phyloP scores from a whole-genome alignment of 1,139 yeast genomes.

The Candida tetrigidarum region DNA sequence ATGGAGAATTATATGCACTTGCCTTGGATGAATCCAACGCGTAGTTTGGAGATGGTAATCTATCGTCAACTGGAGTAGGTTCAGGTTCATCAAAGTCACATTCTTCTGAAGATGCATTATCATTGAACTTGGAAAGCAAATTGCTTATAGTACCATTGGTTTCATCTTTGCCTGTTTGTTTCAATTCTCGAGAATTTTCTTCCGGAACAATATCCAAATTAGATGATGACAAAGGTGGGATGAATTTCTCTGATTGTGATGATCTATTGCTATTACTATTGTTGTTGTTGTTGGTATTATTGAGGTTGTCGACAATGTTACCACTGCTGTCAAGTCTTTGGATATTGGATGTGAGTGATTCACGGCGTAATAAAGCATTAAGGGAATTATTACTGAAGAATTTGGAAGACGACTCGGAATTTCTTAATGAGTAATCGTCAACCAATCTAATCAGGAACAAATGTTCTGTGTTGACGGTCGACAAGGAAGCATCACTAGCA shows the following conservation, averaged over 20 bases:
- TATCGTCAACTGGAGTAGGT: constrained; percentile 2
- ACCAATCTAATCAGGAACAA: constrained; percentile 80
- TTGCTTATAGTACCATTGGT: constrained; percentile 26
- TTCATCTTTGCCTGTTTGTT: constrained; percentile 13
- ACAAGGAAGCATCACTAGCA: constrained; percentile 69
- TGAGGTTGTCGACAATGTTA: constrained; percentile 40
- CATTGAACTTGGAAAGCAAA: constrained; percentile 29
- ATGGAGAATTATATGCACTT: constrained; percentile 19
- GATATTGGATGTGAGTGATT: constrained; percentile 45
- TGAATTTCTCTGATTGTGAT: constrained; percentile 10
- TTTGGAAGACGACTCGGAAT: constrained; percentile 34
- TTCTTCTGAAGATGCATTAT: constrained; percentile 10
- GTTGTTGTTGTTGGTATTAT: constrained; percentile 3
- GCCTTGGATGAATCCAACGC: constrained; percentile 23
- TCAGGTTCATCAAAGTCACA: constrained; percentile 4
- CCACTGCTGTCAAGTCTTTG: constrained; percentile 61
- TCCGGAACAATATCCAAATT: constrained; percentile 37
- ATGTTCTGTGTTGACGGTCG: constrained; percentile 88
- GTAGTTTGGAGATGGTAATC: constrained; percentile 10
- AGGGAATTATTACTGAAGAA: constrained; percentile 36
- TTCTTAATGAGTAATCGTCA: constrained; percentile 53
- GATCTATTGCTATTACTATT: constrained; percentile 19
- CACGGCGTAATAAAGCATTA: constrained; percentile 33
- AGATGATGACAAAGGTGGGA: constrained; percentile 28
- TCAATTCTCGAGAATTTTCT: constrained; percentile 26